Conservation (phyloP, 2,329 filamentous ascomycete species). For the Phaeosphaeriaceae sp. region DNA sequence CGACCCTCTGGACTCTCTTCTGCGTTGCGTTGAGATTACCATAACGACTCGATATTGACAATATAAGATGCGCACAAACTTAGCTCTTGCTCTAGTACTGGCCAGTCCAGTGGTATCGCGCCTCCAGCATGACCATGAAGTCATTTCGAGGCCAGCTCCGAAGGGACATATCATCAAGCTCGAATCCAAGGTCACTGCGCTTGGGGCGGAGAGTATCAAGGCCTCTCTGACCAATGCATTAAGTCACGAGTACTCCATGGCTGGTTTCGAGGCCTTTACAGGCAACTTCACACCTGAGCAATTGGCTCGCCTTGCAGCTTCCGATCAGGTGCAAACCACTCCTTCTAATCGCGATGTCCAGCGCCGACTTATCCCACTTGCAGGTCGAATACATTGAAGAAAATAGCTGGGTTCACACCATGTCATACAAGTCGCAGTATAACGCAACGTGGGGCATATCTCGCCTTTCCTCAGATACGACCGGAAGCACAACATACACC, state of each 20-base stretch:
- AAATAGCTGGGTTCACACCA: constrained; percentile 38
- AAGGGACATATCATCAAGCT: constrained; percentile 57
- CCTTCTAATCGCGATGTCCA: not conserved
- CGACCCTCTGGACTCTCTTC: no score
- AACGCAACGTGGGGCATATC: constrained; percentile 51
- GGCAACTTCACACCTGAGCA: constrained; percentile 39
- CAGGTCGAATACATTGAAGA: constrained; percentile 49
- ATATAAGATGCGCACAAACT: not conserved
- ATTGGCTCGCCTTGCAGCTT: constrained; percentile 30
- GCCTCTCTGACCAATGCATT: constrained; percentile 25
- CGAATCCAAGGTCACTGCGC: constrained; percentile 38
- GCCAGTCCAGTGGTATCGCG: not conserved
- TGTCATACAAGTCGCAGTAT: constrained; percentile 41
- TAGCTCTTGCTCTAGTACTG: not conserved
- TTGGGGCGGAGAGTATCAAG: constrained; percentile 25
- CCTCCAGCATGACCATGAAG: not conserved
- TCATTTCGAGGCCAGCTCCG: constrained; percentile 41
- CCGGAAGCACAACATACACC: constrained; percentile 42
- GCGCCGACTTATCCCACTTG: not conserved
- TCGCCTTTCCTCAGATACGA: constrained; percentile 45
- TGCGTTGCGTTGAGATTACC: not conserved
- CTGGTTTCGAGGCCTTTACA: constrained; percentile 48
- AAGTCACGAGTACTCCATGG: constrained; percentile 44
- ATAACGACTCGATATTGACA: not conserved
- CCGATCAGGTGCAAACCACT: constrained; percentile 27